A percentile compares a stretch with the other conserved stretches of the same genome.
These are phyloP conservation scores for Neobulgaria alba DNA, from an alignment of 2,329 filamentous ascomycete genomes.

Conservation along the genomic window DNA sequence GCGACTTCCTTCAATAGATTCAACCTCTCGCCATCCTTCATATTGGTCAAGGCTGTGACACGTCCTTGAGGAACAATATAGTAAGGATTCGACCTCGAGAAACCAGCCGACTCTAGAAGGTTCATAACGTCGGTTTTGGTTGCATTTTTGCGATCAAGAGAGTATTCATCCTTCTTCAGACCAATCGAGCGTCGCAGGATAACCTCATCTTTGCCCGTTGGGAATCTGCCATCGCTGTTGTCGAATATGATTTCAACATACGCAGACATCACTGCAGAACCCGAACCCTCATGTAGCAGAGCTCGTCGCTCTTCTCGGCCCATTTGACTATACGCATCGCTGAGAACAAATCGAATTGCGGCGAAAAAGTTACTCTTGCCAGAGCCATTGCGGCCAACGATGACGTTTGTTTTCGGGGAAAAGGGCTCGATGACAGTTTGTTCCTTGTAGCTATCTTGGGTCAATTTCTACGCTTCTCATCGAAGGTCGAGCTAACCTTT, in stretches of 20 bases:
- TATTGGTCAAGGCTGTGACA: slow-evolving; percentile 92
- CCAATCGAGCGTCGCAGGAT: slow-evolving; percentile 90
- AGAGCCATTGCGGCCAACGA: slow-evolving; percentile 97
- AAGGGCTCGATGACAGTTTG: slow-evolving; percentile 98
- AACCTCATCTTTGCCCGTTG: slow-evolving; percentile 84
- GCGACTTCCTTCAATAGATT: slow-evolving; percentile 95
- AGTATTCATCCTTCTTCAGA: slow-evolving; percentile 97
- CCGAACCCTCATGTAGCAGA: slow-evolving; percentile 94
- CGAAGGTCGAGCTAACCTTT: slow-evolving; percentile 55
- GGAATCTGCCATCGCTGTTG: slow-evolving; percentile 92
- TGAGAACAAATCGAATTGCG: slow-evolving; percentile 94
- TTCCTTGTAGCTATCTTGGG: slow-evolving; percentile 78
- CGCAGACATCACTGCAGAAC: slow-evolving; percentile 97
- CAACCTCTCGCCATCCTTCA: slow-evolving; percentile 91
- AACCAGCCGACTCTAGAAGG: slow-evolving; percentile 88
- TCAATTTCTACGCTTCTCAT: slow-evolving; percentile 7
- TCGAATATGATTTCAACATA: slow-evolving; percentile 99
- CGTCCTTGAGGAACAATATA: slow-evolving; percentile 98
- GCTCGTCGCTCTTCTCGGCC: slow-evolving; percentile 92
- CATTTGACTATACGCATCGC: slow-evolving; percentile 95
- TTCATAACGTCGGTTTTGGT: slow-evolving; percentile 94
- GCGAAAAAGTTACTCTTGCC: slow-evolving; percentile 99
- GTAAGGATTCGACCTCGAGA: slow-evolving; percentile 95
- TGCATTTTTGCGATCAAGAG: slow-evolving; percentile 90
- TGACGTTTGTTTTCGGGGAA: slow-evolving; percentile 94